Conservation (phyloP, 164 flowering plant species). For the Chloranthus sessilifolius region DNA sequence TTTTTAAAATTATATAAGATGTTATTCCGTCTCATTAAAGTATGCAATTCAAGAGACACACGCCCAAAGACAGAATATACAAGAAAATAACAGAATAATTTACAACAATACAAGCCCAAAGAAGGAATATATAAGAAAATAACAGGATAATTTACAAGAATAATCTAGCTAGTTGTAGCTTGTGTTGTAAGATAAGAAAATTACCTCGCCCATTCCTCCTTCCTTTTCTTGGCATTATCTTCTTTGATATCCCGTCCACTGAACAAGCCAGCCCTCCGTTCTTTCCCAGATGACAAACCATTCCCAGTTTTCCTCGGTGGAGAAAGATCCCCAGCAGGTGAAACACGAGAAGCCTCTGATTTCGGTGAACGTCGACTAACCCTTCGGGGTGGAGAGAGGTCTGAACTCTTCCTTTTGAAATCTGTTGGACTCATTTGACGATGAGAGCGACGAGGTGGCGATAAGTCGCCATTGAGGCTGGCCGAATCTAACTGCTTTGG, state of each 20-base stretch:
- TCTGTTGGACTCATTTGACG: conserved; percentile 6
- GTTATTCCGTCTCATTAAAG: no score
- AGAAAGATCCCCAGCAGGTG: conserved; percentile 42
- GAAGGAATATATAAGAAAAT: no score
- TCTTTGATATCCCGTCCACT: conserved; percentile 56
- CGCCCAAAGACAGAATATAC: no score
- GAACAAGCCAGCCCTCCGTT: conserved; percentile 59
- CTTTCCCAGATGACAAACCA: conserved; percentile 23
- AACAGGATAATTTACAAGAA: no score
- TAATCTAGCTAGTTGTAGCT: no score
- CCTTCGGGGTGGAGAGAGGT: conserved; percentile 22
- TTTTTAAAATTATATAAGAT: no score
- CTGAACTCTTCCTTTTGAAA: conserved; percentile 20
- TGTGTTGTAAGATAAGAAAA: not conserved
- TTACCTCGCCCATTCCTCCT: conserved; percentile 60
- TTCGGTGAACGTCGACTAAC: conserved; percentile 1
- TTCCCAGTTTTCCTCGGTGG: conserved; percentile 57
- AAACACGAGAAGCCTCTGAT: conserved; percentile 6
- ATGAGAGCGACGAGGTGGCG: conserved; percentile 19
- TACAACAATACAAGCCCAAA: no score
- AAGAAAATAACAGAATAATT: no score
- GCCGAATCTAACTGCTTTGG: not conserved
- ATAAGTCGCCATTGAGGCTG: conserved; percentile 10
- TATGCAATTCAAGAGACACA: no score
- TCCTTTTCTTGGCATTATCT: conserved; percentile 43